phyloP scores from a whole-genome alignment of 2,329 filamentous ascomycete genomes.

The Lachnellula arida region DNA sequence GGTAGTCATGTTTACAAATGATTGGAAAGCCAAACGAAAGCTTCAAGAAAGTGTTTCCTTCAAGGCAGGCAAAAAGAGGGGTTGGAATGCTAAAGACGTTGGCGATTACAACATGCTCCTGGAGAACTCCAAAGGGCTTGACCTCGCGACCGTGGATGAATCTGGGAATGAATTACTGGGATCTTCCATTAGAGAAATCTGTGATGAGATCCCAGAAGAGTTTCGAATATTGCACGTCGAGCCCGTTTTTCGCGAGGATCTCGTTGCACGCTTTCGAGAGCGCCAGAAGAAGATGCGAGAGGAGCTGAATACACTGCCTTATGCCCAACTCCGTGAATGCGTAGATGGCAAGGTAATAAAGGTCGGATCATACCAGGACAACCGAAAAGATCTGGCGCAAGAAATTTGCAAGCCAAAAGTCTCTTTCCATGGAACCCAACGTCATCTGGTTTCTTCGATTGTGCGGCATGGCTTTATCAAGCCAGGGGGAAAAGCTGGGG shows the following conservation, averaged over 20 bases:
- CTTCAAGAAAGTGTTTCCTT: background rate
- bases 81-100: too few species aligned
- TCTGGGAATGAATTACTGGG: constrained; percentile 1
- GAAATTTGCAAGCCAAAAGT: constrained; percentile 34
- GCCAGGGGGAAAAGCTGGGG: constrained; percentile 33
- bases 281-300: constrained; percentile 27
- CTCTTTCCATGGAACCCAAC: constrained; percentile 39
- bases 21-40: constrained; percentile 1
- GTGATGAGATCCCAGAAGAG: constrained; percentile 26
- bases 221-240: constrained; percentile 39
- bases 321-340: constrained; percentile 14
- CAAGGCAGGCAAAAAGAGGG: too few species aligned
- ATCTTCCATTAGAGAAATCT: constrained; percentile 33
- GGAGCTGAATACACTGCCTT: constrained; percentile 18
- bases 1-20: background rate
- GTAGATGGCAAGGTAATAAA: constrained; percentile 4
- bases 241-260: constrained; percentile 34
- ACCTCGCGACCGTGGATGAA: too few species aligned
- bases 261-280: constrained; percentile 30
- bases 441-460: constrained; percentile 37
- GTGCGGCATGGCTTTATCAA: constrained; percentile 41
- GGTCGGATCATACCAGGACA: constrained; percentile 6
- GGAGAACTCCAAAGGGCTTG: too few species aligned
- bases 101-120: too few species aligned
- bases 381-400: constrained; percentile 33